phyloP scores from a whole-genome alignment of 352 stramenopile species.

The Globisporangium heterothallicum region DNA sequence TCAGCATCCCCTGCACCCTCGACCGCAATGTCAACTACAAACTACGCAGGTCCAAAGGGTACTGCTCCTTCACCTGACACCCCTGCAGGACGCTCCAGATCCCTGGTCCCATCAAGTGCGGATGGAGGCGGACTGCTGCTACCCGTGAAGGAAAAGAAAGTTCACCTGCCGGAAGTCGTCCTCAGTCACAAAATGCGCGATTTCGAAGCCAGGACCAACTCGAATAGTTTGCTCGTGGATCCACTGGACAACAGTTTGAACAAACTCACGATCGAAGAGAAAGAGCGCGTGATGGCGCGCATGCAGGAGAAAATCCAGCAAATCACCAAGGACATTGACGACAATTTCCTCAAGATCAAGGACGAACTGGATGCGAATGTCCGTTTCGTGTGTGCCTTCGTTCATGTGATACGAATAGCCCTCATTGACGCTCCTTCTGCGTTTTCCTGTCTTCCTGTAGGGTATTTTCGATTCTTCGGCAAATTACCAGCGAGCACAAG shows the following conservation, averaged over 20 bases:
- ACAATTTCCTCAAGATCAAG: constrained; percentile 46
- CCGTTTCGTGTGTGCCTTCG: background rate
- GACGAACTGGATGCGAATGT: constrained; percentile 46
- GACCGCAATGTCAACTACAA: too few species aligned
- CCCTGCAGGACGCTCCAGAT: too few species aligned
- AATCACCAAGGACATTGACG: constrained; percentile 51
- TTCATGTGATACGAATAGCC: background rate
- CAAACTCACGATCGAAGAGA: constrained; percentile 57
- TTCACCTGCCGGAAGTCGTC: constrained; percentile 62
- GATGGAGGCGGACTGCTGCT: too few species aligned
- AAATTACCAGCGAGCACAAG: constrained; percentile 57
- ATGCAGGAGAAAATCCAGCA: constrained; percentile 69
- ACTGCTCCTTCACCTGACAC: background rate
- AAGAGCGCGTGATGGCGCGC: constrained; percentile 60
- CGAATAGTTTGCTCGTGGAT: constrained; percentile 44
- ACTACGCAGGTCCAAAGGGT: too few species aligned
- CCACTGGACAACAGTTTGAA: constrained; percentile 49
- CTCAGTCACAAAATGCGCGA: constrained; percentile 76
- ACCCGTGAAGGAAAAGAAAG: constrained; percentile 28
- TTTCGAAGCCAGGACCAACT: constrained; percentile 64
- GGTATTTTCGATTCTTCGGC: constrained; percentile 59
- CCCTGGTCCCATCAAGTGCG: too few species aligned
- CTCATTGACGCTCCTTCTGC: background rate
- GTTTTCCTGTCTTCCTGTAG: background rate
- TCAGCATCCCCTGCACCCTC: too few species aligned